Percentiles rank a stretch among this genome's conserved stretches.
phyloP scores from a whole-genome alignment of 179 eudicot genomes.

The Heliamphora ciliata region DNA sequence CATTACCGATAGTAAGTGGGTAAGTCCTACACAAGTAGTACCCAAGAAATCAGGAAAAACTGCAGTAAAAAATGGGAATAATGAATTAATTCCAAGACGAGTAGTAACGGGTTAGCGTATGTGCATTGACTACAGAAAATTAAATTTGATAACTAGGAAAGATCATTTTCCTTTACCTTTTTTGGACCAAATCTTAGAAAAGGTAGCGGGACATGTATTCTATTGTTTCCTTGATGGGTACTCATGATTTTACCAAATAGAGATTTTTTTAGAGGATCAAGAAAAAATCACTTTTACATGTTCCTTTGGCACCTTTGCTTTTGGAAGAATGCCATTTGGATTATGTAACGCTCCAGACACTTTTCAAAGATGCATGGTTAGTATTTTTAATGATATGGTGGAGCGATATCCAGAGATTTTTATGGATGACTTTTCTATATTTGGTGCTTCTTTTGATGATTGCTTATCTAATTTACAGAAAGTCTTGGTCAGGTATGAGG shows the following conservation, averaged over 20 bases:
- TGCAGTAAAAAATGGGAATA: not conserved
- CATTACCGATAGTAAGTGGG: no score
- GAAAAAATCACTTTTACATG: no score
- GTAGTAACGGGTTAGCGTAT: not conserved
- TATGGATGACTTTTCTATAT: not conserved
- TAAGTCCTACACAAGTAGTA: no score
- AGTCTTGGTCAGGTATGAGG: no score
- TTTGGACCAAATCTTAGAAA: not conserved
- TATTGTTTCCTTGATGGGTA: not conserved
- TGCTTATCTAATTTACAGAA: not conserved
- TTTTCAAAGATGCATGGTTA: not conserved
- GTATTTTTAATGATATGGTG: not conserved
- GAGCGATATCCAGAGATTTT: not conserved
- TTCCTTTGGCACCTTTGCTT: not conserved
- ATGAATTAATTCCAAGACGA: no score
- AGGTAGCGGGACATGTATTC: not conserved
- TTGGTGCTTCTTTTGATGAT: not conserved
- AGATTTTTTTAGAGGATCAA: not conserved
- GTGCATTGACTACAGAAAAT: not conserved
- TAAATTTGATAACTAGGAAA: no score
- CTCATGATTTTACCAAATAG: not conserved
- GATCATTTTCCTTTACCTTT: not conserved
- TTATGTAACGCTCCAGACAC: not conserved
- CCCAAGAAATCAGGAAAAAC: not conserved
- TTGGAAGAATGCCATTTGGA: not conserved